These are phyloP conservation scores for Hanseniaspora clermontiae DNA, from an alignment of 805 yeast genomes.

Conservation along the genomic window DNA sequence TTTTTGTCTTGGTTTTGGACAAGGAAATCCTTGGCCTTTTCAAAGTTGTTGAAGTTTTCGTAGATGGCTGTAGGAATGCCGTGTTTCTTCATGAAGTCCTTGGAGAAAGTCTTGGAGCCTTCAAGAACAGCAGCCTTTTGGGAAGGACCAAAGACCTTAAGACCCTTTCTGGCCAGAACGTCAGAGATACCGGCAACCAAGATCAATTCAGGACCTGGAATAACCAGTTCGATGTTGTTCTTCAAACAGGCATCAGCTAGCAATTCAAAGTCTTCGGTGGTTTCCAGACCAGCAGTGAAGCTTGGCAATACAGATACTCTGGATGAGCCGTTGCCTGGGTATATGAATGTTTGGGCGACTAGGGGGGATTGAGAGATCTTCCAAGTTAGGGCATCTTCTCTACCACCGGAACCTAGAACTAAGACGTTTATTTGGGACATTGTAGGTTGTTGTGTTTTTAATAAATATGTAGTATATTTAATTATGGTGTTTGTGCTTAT, in stretches of 20 bases:
- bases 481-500: too few relatives aligned
- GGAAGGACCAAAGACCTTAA: slow-evolving; percentile 95
- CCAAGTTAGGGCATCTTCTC: slow-evolving; percentile 97
- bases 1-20: slow-evolving; percentile 45
- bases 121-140: slow-evolving; percentile 85
- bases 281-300: slow-evolving; percentile 41
- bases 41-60: slow-evolving; percentile 65
- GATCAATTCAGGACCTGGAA: slow-evolving; percentile 99
- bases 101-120: slow-evolving; percentile 90
- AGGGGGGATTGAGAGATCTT: slow-evolving; percentile 65
- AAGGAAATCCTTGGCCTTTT: slow-evolving; percentile 62
- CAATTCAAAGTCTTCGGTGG: slow-evolving; percentile 55
- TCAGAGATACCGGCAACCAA: slow-evolving; percentile 83
- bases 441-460: too few relatives aligned
- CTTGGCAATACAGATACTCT: slow-evolving; percentile 27
- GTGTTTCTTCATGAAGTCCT: slow-evolving; percentile 85
- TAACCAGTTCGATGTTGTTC: slow-evolving; percentile 56
- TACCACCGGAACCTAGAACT: slow-evolving; percentile 94
- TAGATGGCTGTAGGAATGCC: slow-evolving; percentile 89
- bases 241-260: slow-evolving; percentile 62
- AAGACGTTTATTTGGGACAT: slow-evolving; percentile 42
- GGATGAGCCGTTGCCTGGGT: slow-evolving; percentile 97
- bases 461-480: too few relatives aligned
- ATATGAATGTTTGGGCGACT: slow-evolving; percentile 67
- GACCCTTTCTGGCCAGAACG: slow-evolving; percentile 64